phyloP scores from a whole-genome alignment of 371 early-diverging fungal genomes.

The Mortierella sp. region DNA sequence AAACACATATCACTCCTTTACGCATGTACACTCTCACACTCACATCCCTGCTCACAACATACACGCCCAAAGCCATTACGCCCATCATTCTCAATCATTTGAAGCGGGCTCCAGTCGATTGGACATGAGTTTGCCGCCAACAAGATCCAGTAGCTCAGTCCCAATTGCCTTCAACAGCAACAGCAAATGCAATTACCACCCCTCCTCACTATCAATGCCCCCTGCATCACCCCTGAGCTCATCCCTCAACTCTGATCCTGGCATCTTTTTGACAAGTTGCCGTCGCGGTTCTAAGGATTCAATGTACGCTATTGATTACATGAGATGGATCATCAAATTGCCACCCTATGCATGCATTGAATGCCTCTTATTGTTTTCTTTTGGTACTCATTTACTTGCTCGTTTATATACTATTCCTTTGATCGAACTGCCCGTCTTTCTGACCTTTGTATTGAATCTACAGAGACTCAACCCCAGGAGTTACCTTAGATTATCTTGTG shows the following conservation, averaged over 20 bases:
- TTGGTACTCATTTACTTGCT: background rate
- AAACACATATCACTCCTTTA: background rate
- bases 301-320: constrained; percentile 22
- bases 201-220: background rate
- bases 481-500: constrained; percentile 41
- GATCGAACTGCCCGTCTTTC: background rate
- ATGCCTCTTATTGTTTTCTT: background rate
- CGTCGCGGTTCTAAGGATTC: constrained; percentile 49
- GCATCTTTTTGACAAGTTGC: constrained; percentile 12
- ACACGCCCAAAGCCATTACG: background rate
- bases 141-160: background rate
- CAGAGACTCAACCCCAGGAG: constrained; percentile 44
- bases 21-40: background rate
- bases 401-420: background rate
- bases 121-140: constrained; percentile 20
- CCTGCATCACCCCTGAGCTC: constrained; percentile 13
- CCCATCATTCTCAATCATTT: constrained; percentile 4
- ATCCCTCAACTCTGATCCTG: constrained; percentile 19
- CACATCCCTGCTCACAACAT: constrained; percentile 1
- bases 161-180: background rate
- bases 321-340: background rate
- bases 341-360: background rate
- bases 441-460: too few species aligned
- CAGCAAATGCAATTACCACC: constrained; percentile 1
- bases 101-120: constrained; percentile 17